Evolutionary conservation across 2,329 filamentous ascomycete species (phyloP).

Genomic region (Salinomyces thailandicus): DNA sequence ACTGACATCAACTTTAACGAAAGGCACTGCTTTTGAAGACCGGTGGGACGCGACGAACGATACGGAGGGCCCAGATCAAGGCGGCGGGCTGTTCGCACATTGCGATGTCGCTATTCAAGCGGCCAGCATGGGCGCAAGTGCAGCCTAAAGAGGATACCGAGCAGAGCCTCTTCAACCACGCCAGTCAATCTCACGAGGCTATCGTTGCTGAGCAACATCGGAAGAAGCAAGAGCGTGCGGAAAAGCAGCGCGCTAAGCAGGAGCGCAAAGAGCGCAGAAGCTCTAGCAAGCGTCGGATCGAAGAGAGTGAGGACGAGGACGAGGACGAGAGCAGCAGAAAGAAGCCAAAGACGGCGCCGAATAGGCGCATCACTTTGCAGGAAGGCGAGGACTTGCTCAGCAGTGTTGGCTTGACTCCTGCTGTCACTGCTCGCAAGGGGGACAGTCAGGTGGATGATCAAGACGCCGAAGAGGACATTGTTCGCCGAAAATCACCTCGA

Average conservation of each 20-base stretch:
- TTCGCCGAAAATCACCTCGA: slow-evolving; percentile 9
- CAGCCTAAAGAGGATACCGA: slow-evolving; percentile 9
- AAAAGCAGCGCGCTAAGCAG: slow-evolving; percentile 23
- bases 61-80: too few relatives aligned
- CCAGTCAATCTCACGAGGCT: slow-evolving; percentile 27
- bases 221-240: slow-evolving; percentile 17
- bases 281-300: slow-evolving; percentile 15
- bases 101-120: slow-evolving; percentile 24
- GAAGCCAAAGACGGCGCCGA: slow-evolving; percentile 18
- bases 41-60: too few relatives aligned
- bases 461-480: slow-evolving; percentile 7
- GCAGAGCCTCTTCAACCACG: slow-evolving; percentile 36
- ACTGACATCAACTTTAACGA: too few relatives aligned
- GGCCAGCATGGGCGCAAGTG: slow-evolving; percentile 19
- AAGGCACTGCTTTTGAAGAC: too few relatives aligned
- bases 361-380: slow-evolving; percentile 18
- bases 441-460: slow-evolving; percentile 8
- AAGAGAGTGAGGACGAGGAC: slow-evolving; percentile 6
- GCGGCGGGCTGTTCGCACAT: too few relatives aligned
- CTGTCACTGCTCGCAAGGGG: slow-evolving; percentile 5
- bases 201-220: slow-evolving; percentile 30
- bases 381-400: slow-evolving; percentile 16
- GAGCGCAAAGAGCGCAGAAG: slow-evolving; percentile 19
- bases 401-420: slow-evolving; percentile 10
- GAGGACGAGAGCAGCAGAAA: slow-evolving; percentile 10